Evolutionary conservation across 192 early-diverging fungal species (phyloP).

Genomic region (Entrophospora sp.): DNA sequence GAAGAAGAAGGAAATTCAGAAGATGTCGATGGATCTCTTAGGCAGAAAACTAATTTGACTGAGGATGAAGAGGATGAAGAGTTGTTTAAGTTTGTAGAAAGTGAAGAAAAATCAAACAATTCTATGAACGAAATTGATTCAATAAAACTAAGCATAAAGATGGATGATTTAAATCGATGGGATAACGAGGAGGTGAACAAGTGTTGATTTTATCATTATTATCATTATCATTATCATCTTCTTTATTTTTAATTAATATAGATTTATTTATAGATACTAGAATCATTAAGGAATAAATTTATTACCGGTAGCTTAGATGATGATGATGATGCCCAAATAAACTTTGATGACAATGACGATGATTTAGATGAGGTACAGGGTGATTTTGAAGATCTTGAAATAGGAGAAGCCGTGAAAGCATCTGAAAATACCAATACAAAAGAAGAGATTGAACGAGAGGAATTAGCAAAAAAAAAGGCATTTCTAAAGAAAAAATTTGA

Average conservation of each 20-base stretch:
- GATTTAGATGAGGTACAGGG: slow-evolving; percentile 53
- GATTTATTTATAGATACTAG: slow-evolving; percentile 33
- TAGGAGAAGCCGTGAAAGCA: slow-evolving; percentile 40
- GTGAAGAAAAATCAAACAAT: slow-evolving; percentile 20
- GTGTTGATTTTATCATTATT: background rate
- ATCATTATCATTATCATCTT: background rate
- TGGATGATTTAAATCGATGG: slow-evolving; percentile 59
- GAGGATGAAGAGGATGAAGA: slow-evolving; percentile 47
- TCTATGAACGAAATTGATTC: slow-evolving; percentile 53
- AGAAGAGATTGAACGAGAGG: slow-evolving; percentile 51
- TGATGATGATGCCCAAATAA: slow-evolving; percentile 29
- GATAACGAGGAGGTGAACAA: slow-evolving; percentile 47
- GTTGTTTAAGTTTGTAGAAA: slow-evolving; percentile 50
- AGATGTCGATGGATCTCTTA: slow-evolving; percentile 41
- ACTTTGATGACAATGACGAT: slow-evolving; percentile 34
- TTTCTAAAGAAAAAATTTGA: slow-evolving; percentile 92
- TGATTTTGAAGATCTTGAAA: slow-evolving; percentile 77
- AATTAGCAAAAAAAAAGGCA: slow-evolving; percentile 74
- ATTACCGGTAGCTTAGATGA: slow-evolving; percentile 57
- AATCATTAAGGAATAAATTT: slow-evolving; percentile 66
- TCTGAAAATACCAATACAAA: slow-evolving; percentile 38
- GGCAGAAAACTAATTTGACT: slow-evolving; percentile 64
- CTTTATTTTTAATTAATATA: slow-evolving; percentile 1
- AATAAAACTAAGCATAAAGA: slow-evolving; percentile 49
- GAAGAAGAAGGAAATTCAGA: slow-evolving; percentile 32